Conservation (phyloP, 2,329 filamentous ascomycete species). For the Beauveria bassiana region DNA sequence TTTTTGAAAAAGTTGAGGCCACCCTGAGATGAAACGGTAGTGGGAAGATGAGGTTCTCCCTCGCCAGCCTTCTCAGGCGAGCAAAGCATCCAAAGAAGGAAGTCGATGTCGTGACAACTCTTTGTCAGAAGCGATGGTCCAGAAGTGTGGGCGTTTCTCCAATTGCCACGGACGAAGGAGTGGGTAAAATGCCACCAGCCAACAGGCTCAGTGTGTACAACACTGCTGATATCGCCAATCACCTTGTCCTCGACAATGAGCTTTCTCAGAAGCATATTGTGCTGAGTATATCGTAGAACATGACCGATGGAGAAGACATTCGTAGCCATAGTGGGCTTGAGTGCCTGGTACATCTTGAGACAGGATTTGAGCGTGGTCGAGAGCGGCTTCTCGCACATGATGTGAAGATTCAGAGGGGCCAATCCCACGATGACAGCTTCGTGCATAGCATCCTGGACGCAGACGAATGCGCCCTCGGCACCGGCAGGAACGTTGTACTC, state of each 20-base stretch:
- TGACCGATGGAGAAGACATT: slow-evolving; percentile 84
- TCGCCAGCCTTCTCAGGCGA: slow-evolving; percentile 48
- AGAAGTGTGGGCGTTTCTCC: slow-evolving; percentile 72
- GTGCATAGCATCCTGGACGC: slow-evolving; percentile 83
- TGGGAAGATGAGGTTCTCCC: slow-evolving; percentile 60
- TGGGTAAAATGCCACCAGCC: slow-evolving; percentile 96
- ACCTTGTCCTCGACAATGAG: slow-evolving; percentile 66
- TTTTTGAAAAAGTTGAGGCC: slow-evolving; percentile 70
- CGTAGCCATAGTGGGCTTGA: slow-evolving; percentile 29
- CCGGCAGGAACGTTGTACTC: slow-evolving; percentile 40
- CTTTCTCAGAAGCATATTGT: slow-evolving; percentile 78
- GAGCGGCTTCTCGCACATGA: slow-evolving; percentile 94
- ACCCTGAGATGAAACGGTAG: slow-evolving; percentile 67
- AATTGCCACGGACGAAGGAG: slow-evolving; percentile 88
- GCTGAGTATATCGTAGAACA: slow-evolving; percentile 85
- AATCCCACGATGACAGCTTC: slow-evolving; percentile 70
- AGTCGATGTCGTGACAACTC: slow-evolving; percentile 92
- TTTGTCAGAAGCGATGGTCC: slow-evolving; percentile 85
- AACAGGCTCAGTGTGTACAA: slow-evolving; percentile 89
- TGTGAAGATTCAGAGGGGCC: slow-evolving; percentile 63
- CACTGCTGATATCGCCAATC: slow-evolving; percentile 76
- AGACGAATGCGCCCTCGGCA: slow-evolving; percentile 55
- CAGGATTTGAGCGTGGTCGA: slow-evolving; percentile 74
- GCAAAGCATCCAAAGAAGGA: slow-evolving; percentile 84
- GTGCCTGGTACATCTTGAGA: slow-evolving; percentile 59